Base-by-base conservation (phyloP, 768 basidiomycete species). In the Calocybe cyanea region DNA sequence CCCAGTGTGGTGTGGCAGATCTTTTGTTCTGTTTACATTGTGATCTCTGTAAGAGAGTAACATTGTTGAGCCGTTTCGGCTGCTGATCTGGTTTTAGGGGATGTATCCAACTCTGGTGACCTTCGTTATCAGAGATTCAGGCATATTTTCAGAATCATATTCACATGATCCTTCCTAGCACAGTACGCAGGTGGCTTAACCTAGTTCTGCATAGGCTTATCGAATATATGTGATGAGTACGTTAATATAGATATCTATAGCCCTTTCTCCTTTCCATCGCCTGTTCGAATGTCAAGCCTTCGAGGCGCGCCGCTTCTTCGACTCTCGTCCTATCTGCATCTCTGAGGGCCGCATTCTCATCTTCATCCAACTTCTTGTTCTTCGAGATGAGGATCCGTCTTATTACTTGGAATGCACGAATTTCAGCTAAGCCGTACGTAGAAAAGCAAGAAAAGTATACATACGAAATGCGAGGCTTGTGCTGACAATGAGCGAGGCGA, bases 251-350 rank as follows among this genome's bases (percentile, higher is more conserved):
- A 57, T 81, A 83, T 31, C 80, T 65, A 63, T 81, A 82, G 0
- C 78, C 77, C 56, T 69, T 78, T 52, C 75, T 71, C 52, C 70
- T 70, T 49, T 72, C 71, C 56, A 81, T 62, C 3, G 80, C 83
- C 52, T 83, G 75, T 23, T 81, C 77, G 49, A 81, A 73, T 3
- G 75, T 73, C 19, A 84, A 69, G 2, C 79, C 79, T 54, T 83
- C 81, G 37, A 83, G 57, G 50, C 66, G 66, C 2, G 81, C 81
- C 1, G 79, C 81, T 43, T 80, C 77, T 50, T 76, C 74, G 35
- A 82, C 72, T 38, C 81, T 72, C 24, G 68, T 59, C 31, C 71
- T 65, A 46, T 75, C 62, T 2, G 77, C 72, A n/a, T 65, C 72
- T 42, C 70, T 57, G 57, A 78, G 60, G 7, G 69, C 65, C 1